Evolutionary conservation across 2,329 filamentous ascomycete genomes (phyloP), one percentile per base, ranked within the genome.

Genomic region (Colletotrichum shisoi): DNA sequence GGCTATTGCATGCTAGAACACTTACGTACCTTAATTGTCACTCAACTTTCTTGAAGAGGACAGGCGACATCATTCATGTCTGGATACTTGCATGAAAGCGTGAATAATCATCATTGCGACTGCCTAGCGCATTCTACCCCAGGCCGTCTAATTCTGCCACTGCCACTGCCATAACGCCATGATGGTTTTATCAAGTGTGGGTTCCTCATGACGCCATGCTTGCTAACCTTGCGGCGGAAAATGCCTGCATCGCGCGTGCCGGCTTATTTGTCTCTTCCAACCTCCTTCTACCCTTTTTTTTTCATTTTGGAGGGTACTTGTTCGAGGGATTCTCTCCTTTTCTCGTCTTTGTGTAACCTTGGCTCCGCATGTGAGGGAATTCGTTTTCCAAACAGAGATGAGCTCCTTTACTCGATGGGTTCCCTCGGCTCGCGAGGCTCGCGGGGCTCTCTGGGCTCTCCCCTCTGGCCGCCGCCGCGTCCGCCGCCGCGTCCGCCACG

Each of bases 401-500:
- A 72, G 63, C 72, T 69, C 17, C 58, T 71, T 69, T 79, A 79
- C 70, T 79, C 76, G 45, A 72, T 69, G 62, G 76, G 76, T 73
- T 82, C 79, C 67, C 76, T 72, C 53, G 80, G 80, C 74, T 82
- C 80, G 45, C 79, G 74, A 44, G 79, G 76, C 71, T 82, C 80
- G 42, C 80, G 73, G 17, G 80, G 81, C 73, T 86, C 83, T 70
- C 84, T 76, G 57, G 64, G 61, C 64, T 67, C 64, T 45, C 64
- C 31, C 24, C 44, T 64, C 57, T 84, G 82, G 76, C 87, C 80
- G 57, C 82, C 81, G 53, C 83, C 78, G 49, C 86, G 79, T 57
- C 82, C 81, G 45, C 85, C 82, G 52, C 84, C 83, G 46, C 85
- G 79, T 39, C 82, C 79, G 34, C 82, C 82, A 65, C 85, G 80